Evolutionary conservation across 2,329 filamentous ascomycete species (phyloP).

Genomic region (Aspergillus texensis): DNA sequence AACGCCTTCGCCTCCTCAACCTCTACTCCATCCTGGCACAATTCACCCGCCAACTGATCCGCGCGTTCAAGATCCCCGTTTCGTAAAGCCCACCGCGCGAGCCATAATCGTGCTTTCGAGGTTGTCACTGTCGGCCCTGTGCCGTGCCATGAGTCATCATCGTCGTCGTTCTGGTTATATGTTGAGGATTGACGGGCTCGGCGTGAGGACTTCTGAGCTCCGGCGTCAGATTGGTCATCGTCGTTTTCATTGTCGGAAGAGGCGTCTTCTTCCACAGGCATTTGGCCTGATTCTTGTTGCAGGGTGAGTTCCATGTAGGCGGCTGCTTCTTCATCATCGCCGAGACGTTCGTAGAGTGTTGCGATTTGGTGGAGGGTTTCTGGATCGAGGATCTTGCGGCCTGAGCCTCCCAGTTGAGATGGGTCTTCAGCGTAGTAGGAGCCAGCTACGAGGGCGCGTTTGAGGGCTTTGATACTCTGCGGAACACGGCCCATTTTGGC

Average conservation of each 20-base stretch:
- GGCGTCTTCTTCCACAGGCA: slow-evolving; percentile 37
- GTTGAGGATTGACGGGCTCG: slow-evolving; percentile 31
- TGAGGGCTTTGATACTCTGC: slow-evolving; percentile 94
- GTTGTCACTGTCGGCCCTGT: slow-evolving; percentile 90
- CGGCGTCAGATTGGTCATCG: slow-evolving; percentile 34
- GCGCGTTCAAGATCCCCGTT: slow-evolving; percentile 75
- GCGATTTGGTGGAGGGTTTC: slow-evolving; percentile 91
- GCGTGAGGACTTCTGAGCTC: slow-evolving; percentile 35
- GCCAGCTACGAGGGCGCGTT: slow-evolving; percentile 85
- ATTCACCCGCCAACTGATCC: slow-evolving; percentile 79
- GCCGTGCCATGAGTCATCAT: slow-evolving; percentile 51
- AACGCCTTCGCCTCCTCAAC: slow-evolving; percentile 96
- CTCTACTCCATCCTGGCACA: slow-evolving; percentile 94
- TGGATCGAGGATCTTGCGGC: slow-evolving; percentile 73
- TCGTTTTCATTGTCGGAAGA: slow-evolving; percentile 37
- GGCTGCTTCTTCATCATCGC: slow-evolving; percentile 76
- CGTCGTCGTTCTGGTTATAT: slow-evolving; percentile 39
- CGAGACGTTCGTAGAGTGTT: slow-evolving; percentile 79
- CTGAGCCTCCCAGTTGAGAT: slow-evolving; percentile 25
- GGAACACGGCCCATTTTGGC: slow-evolving; percentile 82
- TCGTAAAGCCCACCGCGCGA: slow-evolving; percentile 79
- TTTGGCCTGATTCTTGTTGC: slow-evolving; percentile 81
- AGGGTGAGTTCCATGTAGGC: slow-evolving; percentile 96
- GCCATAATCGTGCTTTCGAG: slow-evolving; percentile 90
- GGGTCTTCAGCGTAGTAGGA: slow-evolving; percentile 68